Conservation (phyloP, 805 yeast genomes). For the Lipomyces anomalus region DNA sequence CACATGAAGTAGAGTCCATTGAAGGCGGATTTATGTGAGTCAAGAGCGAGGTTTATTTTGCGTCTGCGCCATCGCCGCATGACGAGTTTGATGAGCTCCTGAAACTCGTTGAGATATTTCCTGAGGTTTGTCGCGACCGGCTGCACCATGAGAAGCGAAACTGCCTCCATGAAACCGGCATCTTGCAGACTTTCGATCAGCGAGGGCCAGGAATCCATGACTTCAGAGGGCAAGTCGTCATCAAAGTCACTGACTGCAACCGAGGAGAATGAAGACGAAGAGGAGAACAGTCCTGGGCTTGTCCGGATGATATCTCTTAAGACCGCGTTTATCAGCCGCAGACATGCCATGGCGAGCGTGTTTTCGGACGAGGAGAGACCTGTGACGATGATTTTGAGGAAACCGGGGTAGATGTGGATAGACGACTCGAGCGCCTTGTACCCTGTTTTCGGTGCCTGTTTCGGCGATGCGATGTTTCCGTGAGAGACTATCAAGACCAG, state of each 20-base stretch:
- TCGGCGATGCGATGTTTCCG: not conserved
- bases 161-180: not conserved
- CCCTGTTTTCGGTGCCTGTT: not conserved
- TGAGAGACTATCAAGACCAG: slow-evolving; percentile 1
- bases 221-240: too few relatives aligned
- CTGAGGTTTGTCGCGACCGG: not conserved
- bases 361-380: slow-evolving; percentile 2
- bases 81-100: not conserved
- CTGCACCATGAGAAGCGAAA: not conserved
- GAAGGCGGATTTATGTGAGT: not conserved
- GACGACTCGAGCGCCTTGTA: not conserved
- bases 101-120: not conserved
- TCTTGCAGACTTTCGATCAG: not conserved
- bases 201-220: slow-evolving; percentile 2
- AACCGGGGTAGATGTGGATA: not conserved
- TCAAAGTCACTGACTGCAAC: not conserved
- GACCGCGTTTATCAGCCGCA: slow-evolving; percentile 7
- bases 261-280: not conserved
- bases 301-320: slow-evolving; percentile 4
- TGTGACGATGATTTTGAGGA: slow-evolving; percentile 2
- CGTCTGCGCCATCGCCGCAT: slow-evolving; percentile 1
- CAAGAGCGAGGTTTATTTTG: not conserved
- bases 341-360: slow-evolving; percentile 1
- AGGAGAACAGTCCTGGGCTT: not conserved
- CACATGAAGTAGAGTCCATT: not conserved